Conservation (phyloP, 2,329 filamentous ascomycete species). For the Aurifilum marmelostoma region DNA sequence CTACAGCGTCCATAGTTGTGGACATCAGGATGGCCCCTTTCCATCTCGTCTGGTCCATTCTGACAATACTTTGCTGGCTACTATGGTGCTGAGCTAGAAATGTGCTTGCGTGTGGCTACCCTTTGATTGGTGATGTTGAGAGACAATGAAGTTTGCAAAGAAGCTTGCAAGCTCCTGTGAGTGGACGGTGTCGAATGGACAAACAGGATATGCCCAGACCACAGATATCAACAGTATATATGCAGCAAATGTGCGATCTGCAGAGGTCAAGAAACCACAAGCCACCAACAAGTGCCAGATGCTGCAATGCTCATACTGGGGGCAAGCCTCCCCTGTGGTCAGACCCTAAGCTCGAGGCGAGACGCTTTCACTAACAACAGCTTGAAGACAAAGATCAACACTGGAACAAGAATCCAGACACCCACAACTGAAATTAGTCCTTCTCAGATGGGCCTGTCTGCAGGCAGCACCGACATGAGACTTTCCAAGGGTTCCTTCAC, state of each 20-base stretch:
- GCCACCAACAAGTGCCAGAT: not conserved
- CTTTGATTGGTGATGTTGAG: not conserved
- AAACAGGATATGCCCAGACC: not conserved
- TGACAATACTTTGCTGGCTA: constrained; percentile 2
- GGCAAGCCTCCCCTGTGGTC: not conserved
- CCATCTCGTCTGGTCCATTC: not conserved
- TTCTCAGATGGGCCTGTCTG: not conserved
- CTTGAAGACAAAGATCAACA: constrained; percentile 4
- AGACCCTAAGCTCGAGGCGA: no score
- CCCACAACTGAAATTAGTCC: no score
- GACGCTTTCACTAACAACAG: not conserved
- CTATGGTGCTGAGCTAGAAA: not conserved
- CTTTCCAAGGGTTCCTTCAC: no score
- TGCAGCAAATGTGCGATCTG: not conserved
- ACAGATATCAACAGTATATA: not conserved
- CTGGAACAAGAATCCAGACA: not conserved
- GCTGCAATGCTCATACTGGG: not conserved
- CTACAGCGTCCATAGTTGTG: not conserved
- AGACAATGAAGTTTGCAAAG: not conserved
- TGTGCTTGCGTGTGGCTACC: not conserved
- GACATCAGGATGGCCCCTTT: not conserved
- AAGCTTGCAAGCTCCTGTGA: not conserved
- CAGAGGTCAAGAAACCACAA: not conserved
- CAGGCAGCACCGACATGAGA: not conserved
- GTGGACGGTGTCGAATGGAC: not conserved